These are phyloP conservation scores for Raffaelea arxii DNA, from an alignment of 2,329 filamentous ascomycete species.

Conservation along the genomic window DNA sequence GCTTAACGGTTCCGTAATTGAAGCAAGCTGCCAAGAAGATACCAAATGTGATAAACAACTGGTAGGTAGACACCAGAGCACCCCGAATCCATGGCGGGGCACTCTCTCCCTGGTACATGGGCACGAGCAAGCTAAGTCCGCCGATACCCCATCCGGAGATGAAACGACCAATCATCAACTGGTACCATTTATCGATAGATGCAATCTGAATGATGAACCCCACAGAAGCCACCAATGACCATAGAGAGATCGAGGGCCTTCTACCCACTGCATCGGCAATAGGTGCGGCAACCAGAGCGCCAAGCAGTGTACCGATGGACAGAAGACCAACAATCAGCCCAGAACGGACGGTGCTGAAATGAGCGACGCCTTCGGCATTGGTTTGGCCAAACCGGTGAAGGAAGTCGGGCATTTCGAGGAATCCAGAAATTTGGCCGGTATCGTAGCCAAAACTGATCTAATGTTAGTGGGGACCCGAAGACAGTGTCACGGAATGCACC, in stretches of 20 bases:
- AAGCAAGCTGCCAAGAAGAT: constrained; percentile 43
- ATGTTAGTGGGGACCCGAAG: not conserved
- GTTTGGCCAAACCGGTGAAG: constrained; percentile 43
- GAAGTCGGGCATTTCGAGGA: constrained; percentile 40
- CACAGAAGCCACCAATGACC: constrained; percentile 47
- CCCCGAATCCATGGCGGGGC: constrained; percentile 54
- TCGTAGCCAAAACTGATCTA: constrained; percentile 41
- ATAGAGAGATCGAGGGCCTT: constrained; percentile 42
- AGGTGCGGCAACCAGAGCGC: constrained; percentile 41
- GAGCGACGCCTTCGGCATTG: constrained; percentile 26
- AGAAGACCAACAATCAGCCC: constrained; percentile 47
- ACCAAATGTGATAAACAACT: constrained; percentile 64
- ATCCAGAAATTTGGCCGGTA: constrained; percentile 48
- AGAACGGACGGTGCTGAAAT: constrained; percentile 31
- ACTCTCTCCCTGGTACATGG: constrained; percentile 47
- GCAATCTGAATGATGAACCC: constrained; percentile 60
- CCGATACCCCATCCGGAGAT: constrained; percentile 60
- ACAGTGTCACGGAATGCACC: not conserved
- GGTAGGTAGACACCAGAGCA: constrained; percentile 58
- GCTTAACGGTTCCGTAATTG: constrained; percentile 39
- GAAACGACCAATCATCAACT: constrained; percentile 50
- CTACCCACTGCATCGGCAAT: constrained; percentile 50
- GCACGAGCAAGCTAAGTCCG: constrained; percentile 54
- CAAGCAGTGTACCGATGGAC: constrained; percentile 45
- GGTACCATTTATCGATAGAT: constrained; percentile 48